phyloP scores from a whole-genome alignment of 768 basidiomycete species.

The Polyporus arcularius region DNA sequence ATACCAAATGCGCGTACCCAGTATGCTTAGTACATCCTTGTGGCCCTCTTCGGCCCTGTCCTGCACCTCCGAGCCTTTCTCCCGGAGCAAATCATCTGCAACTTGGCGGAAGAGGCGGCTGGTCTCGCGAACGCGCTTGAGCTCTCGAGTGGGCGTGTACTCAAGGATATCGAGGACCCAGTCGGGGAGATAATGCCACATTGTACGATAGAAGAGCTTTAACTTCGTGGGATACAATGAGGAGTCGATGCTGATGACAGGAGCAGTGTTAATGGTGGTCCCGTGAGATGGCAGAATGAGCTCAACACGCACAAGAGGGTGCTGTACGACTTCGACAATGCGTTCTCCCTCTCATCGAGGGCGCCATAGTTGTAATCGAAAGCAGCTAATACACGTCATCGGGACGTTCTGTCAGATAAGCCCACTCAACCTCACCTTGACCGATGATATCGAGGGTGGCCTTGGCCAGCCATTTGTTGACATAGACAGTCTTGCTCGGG shows the following conservation, averaged over 20 bases:
- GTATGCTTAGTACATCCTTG: slow-evolving; percentile 20
- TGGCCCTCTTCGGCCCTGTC: not conserved
- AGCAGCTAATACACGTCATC: not conserved
- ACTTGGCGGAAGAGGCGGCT: slow-evolving; percentile 1
- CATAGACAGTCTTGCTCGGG: not conserved
- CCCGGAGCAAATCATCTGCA: not conserved
- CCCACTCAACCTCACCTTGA: not conserved
- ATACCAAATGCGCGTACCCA: not conserved
- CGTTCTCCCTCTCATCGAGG: slow-evolving; percentile 4
- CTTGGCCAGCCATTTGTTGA: slow-evolving; percentile 2
- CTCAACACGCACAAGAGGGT: slow-evolving; percentile 13
- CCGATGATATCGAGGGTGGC: slow-evolving; percentile 3
- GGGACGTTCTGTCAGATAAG: not conserved
- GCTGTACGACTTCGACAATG: slow-evolving; percentile 11
- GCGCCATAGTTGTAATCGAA: slow-evolving; percentile 9
- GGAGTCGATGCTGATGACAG: not conserved
- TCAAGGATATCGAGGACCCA: not conserved
- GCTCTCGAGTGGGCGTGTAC: not conserved
- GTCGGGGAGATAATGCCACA: not conserved
- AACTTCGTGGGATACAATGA: not conserved
- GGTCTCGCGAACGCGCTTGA: slow-evolving; percentile 3
- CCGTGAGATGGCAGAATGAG: not conserved
- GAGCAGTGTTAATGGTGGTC: not conserved
- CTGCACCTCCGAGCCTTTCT: not conserved
- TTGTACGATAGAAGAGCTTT: not conserved